These are phyloP conservation scores for Metarhizium guizhouense DNA, from an alignment of 2,329 filamentous ascomycete genomes.

Conservation along the genomic window DNA sequence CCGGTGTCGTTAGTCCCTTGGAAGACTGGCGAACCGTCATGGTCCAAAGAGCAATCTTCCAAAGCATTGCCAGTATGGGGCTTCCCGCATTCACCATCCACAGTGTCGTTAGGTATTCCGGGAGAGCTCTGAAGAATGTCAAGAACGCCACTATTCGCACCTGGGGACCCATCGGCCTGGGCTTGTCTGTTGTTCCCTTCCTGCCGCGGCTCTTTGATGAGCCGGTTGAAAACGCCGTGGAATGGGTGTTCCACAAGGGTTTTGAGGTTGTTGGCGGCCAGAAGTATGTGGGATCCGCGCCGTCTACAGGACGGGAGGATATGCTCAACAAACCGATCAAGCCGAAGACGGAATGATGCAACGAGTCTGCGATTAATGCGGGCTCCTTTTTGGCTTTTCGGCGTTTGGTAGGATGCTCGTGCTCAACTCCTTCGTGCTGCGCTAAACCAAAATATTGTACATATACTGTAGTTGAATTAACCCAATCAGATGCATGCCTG, in stretches of 20 bases:
- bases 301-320: conserved; percentile 41
- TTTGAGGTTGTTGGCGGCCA: conserved; percentile 65
- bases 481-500: neutral
- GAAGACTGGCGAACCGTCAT: conserved; percentile 90
- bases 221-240: conserved; percentile 84
- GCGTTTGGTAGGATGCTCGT: conserved; percentile 7
- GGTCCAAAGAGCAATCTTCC: conserved; percentile 84
- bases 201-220: conserved; percentile 81
- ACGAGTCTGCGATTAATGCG: neutral
- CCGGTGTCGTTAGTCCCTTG: conserved; percentile 52
- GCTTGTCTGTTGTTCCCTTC: conserved; percentile 69
- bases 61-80: conserved; percentile 86
- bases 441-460: neutral
- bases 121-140: conserved; percentile 70
- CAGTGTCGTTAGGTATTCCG: conserved; percentile 83
- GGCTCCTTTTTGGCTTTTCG: neutral
- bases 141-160: conserved; percentile 71
- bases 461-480: conserved; percentile 4
- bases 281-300: conserved; percentile 44
- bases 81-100: conserved; percentile 91
- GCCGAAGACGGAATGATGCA: conserved; percentile 32
- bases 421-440: neutral
- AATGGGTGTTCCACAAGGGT: conserved; percentile 79
- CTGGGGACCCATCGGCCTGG: conserved; percentile 84
- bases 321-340: conserved; percentile 32